Evolutionary conservation across 148 eudicot species (phyloP), one percentile per base, ranked within the genome.

Genomic region (Rhododendron simsii): DNA sequence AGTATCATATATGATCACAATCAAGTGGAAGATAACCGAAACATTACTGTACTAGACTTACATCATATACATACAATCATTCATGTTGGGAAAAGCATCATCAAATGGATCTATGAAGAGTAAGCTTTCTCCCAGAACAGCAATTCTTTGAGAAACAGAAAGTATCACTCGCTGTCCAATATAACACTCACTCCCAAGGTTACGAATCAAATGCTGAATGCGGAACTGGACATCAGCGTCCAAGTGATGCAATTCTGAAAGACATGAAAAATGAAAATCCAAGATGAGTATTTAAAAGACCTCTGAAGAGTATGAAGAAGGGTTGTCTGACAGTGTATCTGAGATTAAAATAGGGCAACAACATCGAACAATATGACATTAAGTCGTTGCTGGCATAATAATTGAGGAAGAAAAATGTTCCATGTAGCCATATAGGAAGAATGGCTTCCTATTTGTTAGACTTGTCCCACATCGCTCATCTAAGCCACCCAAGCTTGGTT

Each of bases 21-120:
- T 81, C 83, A 39, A 81, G 65, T 26, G 83, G 67, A 50, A 50
- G 5, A 33, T 30, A 53, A 53, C 20, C 16, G 33, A 81, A 35
- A 53, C 39, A 53, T 15, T 74, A 63, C 26, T 50, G 18, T 26
- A 84, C 2, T 37, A 71, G 63, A 89, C 98, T 94, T 92, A 97
- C 99, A 93, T 90, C 78, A 92, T 86, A 87, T 93, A 93, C 89
- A 96, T 84, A 74, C 91, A 90, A 88, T 87, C 91, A 55, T 96
- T 96, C 90, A 93, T 77, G 76, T 69, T 88, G 14, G 98, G 89
- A 87, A 96, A 95, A 81, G 93, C 91, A 83, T 88, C 90, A 80
- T 95, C 95, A 90, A 97, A 97, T 23, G 98, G 98, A 93, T 97
- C 99, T 92, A 95, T 88, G 77, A 88, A 86, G 78, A 93, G 93